Evolutionary conservation across 208 protist genomes (phyloP).

Genomic region (Acanthamoeba royreba): DNA sequence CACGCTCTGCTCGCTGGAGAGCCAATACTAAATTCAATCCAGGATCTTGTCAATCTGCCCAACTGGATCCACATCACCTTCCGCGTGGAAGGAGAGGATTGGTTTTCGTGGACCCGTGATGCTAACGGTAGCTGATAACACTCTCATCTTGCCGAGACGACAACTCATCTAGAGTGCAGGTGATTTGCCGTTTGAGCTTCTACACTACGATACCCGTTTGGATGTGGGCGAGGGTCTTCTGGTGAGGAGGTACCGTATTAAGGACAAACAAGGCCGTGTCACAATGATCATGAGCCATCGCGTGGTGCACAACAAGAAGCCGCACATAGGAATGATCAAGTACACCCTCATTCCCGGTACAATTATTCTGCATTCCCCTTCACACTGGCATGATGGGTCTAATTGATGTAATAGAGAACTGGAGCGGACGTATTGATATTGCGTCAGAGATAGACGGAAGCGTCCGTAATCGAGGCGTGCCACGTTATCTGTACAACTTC

Average conservation of each 20-base stretch:
- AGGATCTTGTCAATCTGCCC: slow-evolving; percentile 42
- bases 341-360: neutral
- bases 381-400: neutral
- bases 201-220: neutral
- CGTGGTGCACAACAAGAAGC: neutral
- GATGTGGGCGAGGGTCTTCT: neutral
- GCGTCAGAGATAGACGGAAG: neutral
- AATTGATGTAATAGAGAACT: neutral
- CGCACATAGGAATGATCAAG: neutral
- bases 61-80: slow-evolving; percentile 44
- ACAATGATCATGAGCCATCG: neutral
- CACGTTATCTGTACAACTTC: neutral
- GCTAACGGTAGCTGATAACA: neutral
- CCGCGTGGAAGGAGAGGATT: neutral
- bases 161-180: neutral
- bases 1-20: too few species aligned
- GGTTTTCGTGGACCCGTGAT: neutral
- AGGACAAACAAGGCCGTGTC: neutral
- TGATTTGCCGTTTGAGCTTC: neutral
- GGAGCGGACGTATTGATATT: neutral
- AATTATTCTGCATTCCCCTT: neutral
- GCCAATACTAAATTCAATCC: too few species aligned
- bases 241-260: neutral
- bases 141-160: neutral
- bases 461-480: neutral